These are phyloP conservation scores for Rheum nobile DNA, from an alignment of 148 eudicot species.

Conservation along the genomic window DNA sequence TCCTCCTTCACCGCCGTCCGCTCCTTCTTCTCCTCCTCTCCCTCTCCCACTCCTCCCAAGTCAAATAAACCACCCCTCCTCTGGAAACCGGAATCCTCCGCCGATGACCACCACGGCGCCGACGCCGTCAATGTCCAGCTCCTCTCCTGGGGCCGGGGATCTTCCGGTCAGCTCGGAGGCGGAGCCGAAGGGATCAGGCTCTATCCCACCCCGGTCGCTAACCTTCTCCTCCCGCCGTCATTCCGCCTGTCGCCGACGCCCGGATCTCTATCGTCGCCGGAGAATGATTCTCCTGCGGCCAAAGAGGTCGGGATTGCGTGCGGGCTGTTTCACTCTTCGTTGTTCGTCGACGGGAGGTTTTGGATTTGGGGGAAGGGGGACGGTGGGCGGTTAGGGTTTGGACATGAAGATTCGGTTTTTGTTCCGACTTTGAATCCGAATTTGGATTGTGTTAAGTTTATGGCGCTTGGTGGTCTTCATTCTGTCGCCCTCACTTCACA, in stretches of 20 bases:
- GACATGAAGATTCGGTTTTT: constrained; percentile 45
- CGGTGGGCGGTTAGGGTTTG: constrained; percentile 80
- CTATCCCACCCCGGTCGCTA: constrained; percentile 47
- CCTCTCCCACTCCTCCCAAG: constrained; percentile 15
- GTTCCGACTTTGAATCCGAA: constrained; percentile 44
- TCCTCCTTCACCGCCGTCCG: constrained; percentile 1
- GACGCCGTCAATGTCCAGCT: constrained; percentile 31
- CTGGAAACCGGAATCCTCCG: constrained; percentile 12
- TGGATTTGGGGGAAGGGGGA: constrained; percentile 99
- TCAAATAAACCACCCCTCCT: constrained; percentile 26
- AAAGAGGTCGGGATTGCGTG: constrained; percentile 55
- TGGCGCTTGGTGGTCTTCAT: constrained; percentile 94
- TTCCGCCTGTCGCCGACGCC: constrained; percentile 36
- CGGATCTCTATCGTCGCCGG: constrained; percentile 23
- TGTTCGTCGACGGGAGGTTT: constrained; percentile 44
- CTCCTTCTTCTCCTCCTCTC: constrained; percentile 14
- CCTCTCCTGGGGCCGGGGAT: constrained; percentile 80
- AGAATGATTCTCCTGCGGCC: neutral
- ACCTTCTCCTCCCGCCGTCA: constrained; percentile 41
- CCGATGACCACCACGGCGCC: constrained; percentile 1
- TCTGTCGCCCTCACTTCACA: constrained; percentile 55
- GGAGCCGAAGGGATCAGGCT: constrained; percentile 40
- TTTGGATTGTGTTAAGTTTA: constrained; percentile 22
- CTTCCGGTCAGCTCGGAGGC: constrained; percentile 83
- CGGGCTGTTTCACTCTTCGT: constrained; percentile 78